A percentile compares a stretch with the other conserved stretches of the same genome.
Evolutionary conservation across 2,329 filamentous ascomycete species (phyloP).

Genomic region (Calonectria ilicicola): DNA sequence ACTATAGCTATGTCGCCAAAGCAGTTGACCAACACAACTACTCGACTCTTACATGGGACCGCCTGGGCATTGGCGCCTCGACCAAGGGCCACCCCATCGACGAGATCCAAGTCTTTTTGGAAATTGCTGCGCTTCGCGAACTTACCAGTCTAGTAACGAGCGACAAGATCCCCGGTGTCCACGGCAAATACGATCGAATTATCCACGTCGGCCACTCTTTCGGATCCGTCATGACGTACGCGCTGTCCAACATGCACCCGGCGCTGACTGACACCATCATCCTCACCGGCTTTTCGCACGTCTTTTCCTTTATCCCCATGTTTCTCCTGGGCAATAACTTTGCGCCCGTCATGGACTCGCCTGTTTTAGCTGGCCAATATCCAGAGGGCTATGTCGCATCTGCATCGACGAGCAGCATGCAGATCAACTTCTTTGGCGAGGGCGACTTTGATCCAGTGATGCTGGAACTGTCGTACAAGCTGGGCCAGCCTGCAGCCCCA

Average conservation of each 20-base stretch:
- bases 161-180: constrained; percentile 57
- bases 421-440: constrained; percentile 65
- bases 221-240: constrained; percentile 69
- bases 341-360: constrained; percentile 53
- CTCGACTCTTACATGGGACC: constrained; percentile 71
- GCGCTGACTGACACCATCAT: constrained; percentile 67
- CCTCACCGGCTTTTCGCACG: constrained; percentile 70
- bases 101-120: constrained; percentile 68
- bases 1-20: constrained; percentile 71
- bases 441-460: constrained; percentile 67
- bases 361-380: constrained; percentile 46
- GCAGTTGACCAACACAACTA: constrained; percentile 68
- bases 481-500: constrained; percentile 67
- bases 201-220: constrained; percentile 75
- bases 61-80: constrained; percentile 70
- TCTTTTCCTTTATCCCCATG: constrained; percentile 55
- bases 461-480: constrained; percentile 57
- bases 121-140: constrained; percentile 67
- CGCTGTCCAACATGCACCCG: constrained; percentile 64
- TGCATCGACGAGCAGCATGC: constrained; percentile 58
- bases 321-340: constrained; percentile 62
- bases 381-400: constrained; percentile 65
- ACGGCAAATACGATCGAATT: constrained; percentile 54
- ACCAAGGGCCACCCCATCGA: constrained; percentile 69
- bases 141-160: constrained; percentile 63